These are phyloP conservation scores for Chlorophyllum brunneum DNA, from an alignment of 768 basidiomycete genomes.

Conservation along the genomic window DNA sequence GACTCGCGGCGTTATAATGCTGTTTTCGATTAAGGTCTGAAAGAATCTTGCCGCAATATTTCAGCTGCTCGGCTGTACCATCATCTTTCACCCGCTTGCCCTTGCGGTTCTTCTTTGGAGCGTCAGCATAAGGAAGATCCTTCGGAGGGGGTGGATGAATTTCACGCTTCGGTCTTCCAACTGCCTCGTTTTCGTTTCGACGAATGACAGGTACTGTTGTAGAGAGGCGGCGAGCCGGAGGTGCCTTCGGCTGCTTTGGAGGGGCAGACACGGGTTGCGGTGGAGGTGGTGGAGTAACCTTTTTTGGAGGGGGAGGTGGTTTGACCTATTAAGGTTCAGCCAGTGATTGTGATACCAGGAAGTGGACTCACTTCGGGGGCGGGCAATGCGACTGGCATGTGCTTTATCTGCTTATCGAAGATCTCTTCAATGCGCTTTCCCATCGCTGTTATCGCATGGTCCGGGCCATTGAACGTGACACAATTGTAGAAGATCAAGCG, in stretches of 20 bases:
- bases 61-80: constrained; percentile 77
- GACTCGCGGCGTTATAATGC: constrained; percentile 64
- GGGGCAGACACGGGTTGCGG: constrained; percentile 36
- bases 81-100: constrained; percentile 59
- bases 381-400: constrained; percentile 63
- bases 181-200: constrained; percentile 62
- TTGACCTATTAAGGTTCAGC: constrained; percentile 27
- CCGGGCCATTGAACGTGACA: constrained; percentile 88
- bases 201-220: constrained; percentile 81
- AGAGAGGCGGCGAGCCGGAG: constrained; percentile 63
- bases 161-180: constrained; percentile 92
- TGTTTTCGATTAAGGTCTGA: constrained; percentile 77
- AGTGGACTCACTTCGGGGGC: constrained; percentile 51
- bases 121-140: constrained; percentile 81
- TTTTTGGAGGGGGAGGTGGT: constrained; percentile 42
- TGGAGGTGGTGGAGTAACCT: constrained; percentile 40
- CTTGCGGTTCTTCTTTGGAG: constrained; percentile 65
- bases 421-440: constrained; percentile 79
- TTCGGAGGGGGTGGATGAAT: constrained; percentile 95
- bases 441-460: constrained; percentile 74
- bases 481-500: constrained; percentile 88
- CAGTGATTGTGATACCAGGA: constrained; percentile 3
- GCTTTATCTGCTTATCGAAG: constrained; percentile 86
- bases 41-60: constrained; percentile 75
- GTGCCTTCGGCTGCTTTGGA: constrained; percentile 43